Evolutionary conservation across 768 basidiomycete genomes (phyloP).

Genomic region (Termitomyces heimii): DNA sequence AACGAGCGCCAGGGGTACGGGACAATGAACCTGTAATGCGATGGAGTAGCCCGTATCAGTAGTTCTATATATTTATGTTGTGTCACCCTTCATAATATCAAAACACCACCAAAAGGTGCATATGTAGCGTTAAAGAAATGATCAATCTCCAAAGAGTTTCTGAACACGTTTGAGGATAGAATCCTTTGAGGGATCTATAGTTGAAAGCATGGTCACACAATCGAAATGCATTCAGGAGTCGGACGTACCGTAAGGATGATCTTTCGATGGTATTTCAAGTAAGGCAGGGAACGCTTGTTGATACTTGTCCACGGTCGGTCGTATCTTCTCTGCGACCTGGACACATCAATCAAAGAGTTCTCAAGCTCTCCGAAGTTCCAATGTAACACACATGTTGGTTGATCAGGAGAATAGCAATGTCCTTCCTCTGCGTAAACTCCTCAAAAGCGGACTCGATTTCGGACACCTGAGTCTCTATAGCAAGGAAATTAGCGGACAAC

Average conservation of each 20-base stretch:
- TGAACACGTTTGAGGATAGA: conserved; percentile 94
- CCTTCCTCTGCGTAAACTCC: conserved; percentile 90
- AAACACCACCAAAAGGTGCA: neutral
- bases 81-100: conserved; percentile 7
- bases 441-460: conserved; percentile 90
- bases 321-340: conserved; percentile 95
- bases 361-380: neutral
- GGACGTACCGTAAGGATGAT: conserved; percentile 89
- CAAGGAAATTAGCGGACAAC: neutral
- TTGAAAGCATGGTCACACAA: neutral
- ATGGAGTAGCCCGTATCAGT: conserved; percentile 41
- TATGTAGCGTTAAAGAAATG: neutral
- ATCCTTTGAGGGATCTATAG: conserved; percentile 88
- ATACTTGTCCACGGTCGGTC: conserved; percentile 92
- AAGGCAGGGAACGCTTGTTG: conserved; percentile 94
- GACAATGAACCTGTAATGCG: conserved; percentile 70
- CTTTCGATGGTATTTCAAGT: conserved; percentile 97
- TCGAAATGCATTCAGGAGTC: neutral
- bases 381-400: conserved; percentile 84
- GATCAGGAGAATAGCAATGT: conserved; percentile 94
- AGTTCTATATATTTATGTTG: conserved; percentile 6
- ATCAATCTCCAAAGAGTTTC: conserved; percentile 89
- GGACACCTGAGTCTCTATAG: conserved; percentile 81
- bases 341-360: conserved; percentile 4
- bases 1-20: conserved; percentile 56